These are phyloP conservation scores for Candida jianshihensis DNA, from an alignment of 805 yeast genomes.

Conservation along the genomic window DNA sequence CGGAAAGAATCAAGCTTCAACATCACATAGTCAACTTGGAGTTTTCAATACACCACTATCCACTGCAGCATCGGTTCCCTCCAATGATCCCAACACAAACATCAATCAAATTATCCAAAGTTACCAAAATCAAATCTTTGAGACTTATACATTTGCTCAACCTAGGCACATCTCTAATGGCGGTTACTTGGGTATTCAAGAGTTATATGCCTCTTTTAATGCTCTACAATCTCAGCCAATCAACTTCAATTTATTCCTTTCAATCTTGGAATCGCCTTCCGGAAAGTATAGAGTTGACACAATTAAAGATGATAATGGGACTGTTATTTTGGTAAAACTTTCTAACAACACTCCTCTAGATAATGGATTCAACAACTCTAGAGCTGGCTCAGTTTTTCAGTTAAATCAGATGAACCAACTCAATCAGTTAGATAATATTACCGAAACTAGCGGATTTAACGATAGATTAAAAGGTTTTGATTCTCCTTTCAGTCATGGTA, in stretches of 20 bases:
- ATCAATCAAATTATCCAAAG: slow-evolving; percentile 4
- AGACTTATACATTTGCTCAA: slow-evolving; percentile 7
- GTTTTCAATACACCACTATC: neutral
- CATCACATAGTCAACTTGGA: neutral
- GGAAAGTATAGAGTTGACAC: slow-evolving; percentile 8
- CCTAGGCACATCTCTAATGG: slow-evolving; percentile 5
- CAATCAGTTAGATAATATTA: too few species aligned
- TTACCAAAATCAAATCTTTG: slow-evolving; percentile 7
- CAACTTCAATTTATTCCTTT: slow-evolving; percentile 5
- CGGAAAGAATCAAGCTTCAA: neutral
- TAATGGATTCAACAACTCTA: neutral
- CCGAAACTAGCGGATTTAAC: neutral
- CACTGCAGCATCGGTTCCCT: neutral
- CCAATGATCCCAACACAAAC: neutral
- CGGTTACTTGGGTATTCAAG: slow-evolving; percentile 6
- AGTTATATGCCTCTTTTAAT: slow-evolving; percentile 3
- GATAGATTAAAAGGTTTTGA: neutral
- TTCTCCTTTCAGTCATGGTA: neutral
- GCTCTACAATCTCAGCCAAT: slow-evolving; percentile 1
- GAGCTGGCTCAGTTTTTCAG: neutral
- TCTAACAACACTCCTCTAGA: neutral
- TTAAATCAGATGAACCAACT: slow-evolving; percentile 1
- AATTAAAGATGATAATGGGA: slow-evolving; percentile 8
- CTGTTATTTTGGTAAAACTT: slow-evolving; percentile 12
- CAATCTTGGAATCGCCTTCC: slow-evolving; percentile 10